phyloP scores from a whole-genome alignment of 257 asterid species.

The Solanum rostratum region DNA sequence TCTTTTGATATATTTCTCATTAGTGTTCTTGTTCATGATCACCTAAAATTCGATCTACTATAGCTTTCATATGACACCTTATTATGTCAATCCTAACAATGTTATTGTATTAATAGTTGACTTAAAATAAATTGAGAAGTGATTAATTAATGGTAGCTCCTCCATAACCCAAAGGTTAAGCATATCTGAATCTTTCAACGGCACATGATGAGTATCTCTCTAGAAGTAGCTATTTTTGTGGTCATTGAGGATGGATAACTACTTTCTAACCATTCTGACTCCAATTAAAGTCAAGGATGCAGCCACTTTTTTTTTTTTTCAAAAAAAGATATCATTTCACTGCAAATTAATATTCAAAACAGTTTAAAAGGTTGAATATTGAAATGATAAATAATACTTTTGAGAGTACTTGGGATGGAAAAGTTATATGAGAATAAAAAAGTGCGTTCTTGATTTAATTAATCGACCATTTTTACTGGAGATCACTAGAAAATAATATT shows the following conservation, averaged over 20 bases:
- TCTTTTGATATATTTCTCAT: too few relatives aligned
- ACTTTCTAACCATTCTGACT: not conserved
- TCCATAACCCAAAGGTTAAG: not conserved
- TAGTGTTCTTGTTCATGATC: too few relatives aligned
- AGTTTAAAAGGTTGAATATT: too few relatives aligned
- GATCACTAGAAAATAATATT: too few relatives aligned
- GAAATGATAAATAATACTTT: not conserved
- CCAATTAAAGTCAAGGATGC: not conserved
- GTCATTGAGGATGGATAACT: not conserved
- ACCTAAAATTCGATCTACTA: too few relatives aligned
- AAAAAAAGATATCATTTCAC: too few relatives aligned
- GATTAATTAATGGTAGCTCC: not conserved
- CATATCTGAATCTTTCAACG: not conserved
- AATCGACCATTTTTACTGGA: too few relatives aligned
- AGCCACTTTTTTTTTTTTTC: not conserved
- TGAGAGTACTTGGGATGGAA: not conserved
- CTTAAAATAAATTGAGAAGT: not conserved
- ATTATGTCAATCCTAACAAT: not conserved
- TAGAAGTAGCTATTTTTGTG: not conserved
- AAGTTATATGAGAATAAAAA: too few relatives aligned
- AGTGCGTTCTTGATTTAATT: too few relatives aligned
- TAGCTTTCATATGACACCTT: too few relatives aligned
- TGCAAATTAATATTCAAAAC: too few relatives aligned
- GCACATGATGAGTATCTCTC: not conserved
- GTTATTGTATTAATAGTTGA: not conserved